Evolutionary conservation across 306 rosid species (phyloP), one percentile per base, ranked within the genome.

Genomic region (Sindora glabra): DNA sequence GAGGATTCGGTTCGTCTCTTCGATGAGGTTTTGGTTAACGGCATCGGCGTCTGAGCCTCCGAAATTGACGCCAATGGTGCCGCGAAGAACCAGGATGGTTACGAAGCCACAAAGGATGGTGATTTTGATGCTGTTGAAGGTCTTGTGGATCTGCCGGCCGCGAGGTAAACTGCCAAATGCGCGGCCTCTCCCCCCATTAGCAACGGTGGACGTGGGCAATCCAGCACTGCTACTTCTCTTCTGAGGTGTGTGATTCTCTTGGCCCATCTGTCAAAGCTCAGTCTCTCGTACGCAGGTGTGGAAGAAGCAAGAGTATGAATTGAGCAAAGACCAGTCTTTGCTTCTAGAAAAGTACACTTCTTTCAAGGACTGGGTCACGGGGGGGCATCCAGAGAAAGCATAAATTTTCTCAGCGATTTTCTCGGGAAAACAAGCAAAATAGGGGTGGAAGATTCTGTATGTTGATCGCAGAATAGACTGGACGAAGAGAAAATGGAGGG

Each of bases 21-120:
- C 90, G 23, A 84, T 70, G 12, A 92, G 30, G 33, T 78, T 73
- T 55, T 84, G 96, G 69, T 79, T 73, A 15, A 78, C 83, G 62
- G 89, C 78, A 56, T 92, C 96, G 53, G 86, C 39, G 3, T 79
- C 92, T 33, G 99, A 76, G 77, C 78, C 45, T 5, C 81, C 72
- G 10, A 92, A 83, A 67, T 68, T 86, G 48, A 92, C 79, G 6
- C 99, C 99, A 49, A 89, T 81, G 44, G 99, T 92, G 65, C 99
- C 99, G 5, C 99, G 95, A 9, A 92, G 94, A 47, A 92, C 99
- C 36, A 92, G 89, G 75, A 92, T 92, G 58, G 99, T 89, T 36
- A 92, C 90, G 69, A 92, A 92, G 46, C 99, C 99, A 49, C 99
- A 92, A 30, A 92, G 85, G 53, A 92, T 69, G 0, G 99, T 89